Conservation (phyloP, 805 yeast genomes). For the Metschnikowia drakensbergensis region DNA sequence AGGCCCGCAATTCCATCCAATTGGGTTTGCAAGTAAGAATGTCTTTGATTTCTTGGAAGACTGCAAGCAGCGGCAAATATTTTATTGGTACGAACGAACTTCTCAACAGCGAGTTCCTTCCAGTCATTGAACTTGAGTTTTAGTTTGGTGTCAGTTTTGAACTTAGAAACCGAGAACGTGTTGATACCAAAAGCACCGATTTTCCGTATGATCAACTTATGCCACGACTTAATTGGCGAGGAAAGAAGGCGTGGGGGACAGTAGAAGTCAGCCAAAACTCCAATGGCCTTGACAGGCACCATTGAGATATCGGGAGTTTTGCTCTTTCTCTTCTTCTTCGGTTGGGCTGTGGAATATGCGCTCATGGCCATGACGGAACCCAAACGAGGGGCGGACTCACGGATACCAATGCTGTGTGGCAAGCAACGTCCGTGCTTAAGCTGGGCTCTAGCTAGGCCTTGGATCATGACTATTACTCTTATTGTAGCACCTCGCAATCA, state of each 20-base stretch:
- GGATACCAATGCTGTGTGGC: not conserved
- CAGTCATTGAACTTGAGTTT: constrained; percentile 65
- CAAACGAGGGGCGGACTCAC: not conserved
- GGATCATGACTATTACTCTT: not conserved
- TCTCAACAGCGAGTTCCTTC: constrained; percentile 82
- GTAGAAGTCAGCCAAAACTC: constrained; percentile 42
- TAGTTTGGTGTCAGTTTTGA: constrained; percentile 39
- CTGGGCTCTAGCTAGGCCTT: constrained; percentile 2
- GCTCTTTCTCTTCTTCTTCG: constrained; percentile 14
- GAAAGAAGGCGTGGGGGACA: constrained; percentile 34
- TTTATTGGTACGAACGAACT: constrained; percentile 72
- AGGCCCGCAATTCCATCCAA: constrained; percentile 34
- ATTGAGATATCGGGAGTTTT: constrained; percentile 31
- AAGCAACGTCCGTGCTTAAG: not conserved
- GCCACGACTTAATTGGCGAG: constrained; percentile 35
- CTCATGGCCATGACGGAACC: not conserved
- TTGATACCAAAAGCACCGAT: constrained; percentile 66
- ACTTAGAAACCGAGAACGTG: constrained; percentile 50
- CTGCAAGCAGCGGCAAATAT: constrained; percentile 62
- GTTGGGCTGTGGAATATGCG: constrained; percentile 15
- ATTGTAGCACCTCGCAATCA: constrained; percentile 2
- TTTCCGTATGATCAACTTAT: constrained; percentile 50
- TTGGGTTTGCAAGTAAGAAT: constrained; percentile 43
- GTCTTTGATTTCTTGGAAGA: constrained; percentile 26
- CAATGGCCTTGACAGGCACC: constrained; percentile 35